These are phyloP conservation scores for Dothidotthia symphoricarpi DNA, from an alignment of 2,329 filamentous ascomycete genomes.

Conservation along the genomic window DNA sequence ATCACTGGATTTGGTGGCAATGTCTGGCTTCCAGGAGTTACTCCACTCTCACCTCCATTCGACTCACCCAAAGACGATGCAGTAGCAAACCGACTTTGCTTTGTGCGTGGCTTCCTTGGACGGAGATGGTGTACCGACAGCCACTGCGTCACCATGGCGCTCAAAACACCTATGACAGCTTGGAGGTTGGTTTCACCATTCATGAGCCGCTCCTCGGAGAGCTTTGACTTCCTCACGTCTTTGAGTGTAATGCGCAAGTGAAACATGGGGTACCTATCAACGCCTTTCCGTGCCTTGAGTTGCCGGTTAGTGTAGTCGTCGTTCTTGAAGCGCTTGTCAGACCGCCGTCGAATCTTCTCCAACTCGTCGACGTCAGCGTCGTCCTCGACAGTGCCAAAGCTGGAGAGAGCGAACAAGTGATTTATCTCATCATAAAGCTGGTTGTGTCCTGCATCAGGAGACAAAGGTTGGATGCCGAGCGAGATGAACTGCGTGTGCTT, in stretches of 20 bases:
- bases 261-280: slow-evolving; percentile 89
- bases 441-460: slow-evolving; percentile 56
- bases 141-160: slow-evolving; percentile 70
- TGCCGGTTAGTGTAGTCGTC: slow-evolving; percentile 54
- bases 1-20: too few relatives aligned
- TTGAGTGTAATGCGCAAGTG: slow-evolving; percentile 64
- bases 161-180: slow-evolving; percentile 62
- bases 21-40: too few relatives aligned
- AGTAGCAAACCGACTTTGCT: slow-evolving; percentile 2
- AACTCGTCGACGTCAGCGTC: slow-evolving; percentile 35
- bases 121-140: slow-evolving; percentile 69
- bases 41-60: neutral
- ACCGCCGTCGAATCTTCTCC: slow-evolving; percentile 38
- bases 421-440: slow-evolving; percentile 78
- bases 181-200: slow-evolving; percentile 45
- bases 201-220: slow-evolving; percentile 22
- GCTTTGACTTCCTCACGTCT: slow-evolving; percentile 5
- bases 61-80: neutral
- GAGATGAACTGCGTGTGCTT: slow-evolving; percentile 79
- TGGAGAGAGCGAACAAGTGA: slow-evolving; percentile 69
- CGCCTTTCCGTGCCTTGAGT: slow-evolving; percentile 59
- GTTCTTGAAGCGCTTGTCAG: slow-evolving; percentile 46
- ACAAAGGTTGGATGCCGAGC: slow-evolving; percentile 68
- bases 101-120: slow-evolving; percentile 45
- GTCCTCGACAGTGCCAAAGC: slow-evolving; percentile 66